These are phyloP conservation scores for Coemansia sp. DNA, from an alignment of 192 early-diverging fungal species.

Conservation along the genomic window DNA sequence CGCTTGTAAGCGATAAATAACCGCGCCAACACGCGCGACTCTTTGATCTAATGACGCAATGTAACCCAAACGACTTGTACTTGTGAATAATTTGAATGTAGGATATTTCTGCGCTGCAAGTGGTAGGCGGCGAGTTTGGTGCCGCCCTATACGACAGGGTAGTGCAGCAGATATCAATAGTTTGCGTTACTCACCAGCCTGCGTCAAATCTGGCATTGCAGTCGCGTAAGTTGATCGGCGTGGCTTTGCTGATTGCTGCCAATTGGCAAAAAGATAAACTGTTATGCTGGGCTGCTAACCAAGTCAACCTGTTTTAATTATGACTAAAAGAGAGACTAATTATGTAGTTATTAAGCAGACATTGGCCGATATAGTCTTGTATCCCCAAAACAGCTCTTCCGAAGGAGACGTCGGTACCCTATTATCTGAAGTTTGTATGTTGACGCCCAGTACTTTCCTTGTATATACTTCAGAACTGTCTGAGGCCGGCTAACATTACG, in stretches of 20 bases:
- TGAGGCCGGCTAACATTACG: no score
- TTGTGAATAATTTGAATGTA: background rate
- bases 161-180: slow-evolving; percentile 2
- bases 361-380: slow-evolving; percentile 3
- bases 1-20: no score
- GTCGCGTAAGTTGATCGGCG: background rate
- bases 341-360: slow-evolving; percentile 28
- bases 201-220: background rate
- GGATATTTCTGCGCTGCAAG: slow-evolving; percentile 13
- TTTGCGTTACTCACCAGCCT: background rate
- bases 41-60: no score
- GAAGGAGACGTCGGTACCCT: background rate
- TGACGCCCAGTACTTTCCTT: background rate
- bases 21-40: no score
- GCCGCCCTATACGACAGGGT: slow-evolving; percentile 23
- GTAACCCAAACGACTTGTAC: no score
- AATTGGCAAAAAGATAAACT: background rate
- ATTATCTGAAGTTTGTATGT: slow-evolving; percentile 13
- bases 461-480: background rate
- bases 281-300: background rate
- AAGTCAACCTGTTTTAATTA: no score
- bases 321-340: background rate
- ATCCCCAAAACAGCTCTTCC: background rate
- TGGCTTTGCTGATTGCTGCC: background rate
- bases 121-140: slow-evolving; percentile 11